A percentile compares a stretch with the other conserved stretches of the same genome.
Evolutionary conservation across 129 eudicot genomes (phyloP).

Genomic region (Pulicaria dysenterica): DNA sequence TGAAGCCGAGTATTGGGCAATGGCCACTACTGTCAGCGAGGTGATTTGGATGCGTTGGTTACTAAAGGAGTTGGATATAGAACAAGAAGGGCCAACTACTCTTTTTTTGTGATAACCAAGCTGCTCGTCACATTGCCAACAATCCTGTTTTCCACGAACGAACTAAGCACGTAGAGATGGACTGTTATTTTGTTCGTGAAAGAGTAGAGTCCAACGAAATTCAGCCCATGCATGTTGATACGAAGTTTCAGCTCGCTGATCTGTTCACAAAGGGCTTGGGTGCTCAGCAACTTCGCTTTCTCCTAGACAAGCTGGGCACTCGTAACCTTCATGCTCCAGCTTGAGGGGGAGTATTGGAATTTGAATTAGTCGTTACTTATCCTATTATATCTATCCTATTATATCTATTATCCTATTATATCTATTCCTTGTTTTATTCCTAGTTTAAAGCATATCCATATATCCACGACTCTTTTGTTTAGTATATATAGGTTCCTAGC

Average conservation of each 20-base stretch:
- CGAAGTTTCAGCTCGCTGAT: neutral
- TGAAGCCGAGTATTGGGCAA: too few relatives aligned
- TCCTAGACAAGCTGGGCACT: neutral
- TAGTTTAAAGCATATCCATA: too few relatives aligned
- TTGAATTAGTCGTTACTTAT: too few relatives aligned
- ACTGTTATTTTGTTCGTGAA: slow-evolving; percentile 2
- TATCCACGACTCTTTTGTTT: too few relatives aligned
- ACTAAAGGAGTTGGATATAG: neutral
- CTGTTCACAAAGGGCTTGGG: neutral
- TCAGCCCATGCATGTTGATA: neutral
- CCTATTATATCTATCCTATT: too few relatives aligned
- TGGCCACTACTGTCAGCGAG: slow-evolving; percentile 3
- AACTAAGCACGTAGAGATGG: too few relatives aligned
- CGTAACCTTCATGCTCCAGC: neutral
- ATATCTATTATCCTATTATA: too few relatives aligned
- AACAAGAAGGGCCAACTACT: neutral
- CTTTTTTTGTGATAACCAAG: neutral
- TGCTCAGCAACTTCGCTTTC: neutral
- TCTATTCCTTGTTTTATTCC: too few relatives aligned
- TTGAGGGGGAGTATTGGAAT: too few relatives aligned
- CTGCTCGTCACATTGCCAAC: slow-evolving; percentile 1
- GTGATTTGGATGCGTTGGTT: slow-evolving; percentile 3
- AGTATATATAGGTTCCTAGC: too few relatives aligned
- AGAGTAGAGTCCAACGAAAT: neutral
- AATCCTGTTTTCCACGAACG: neutral